phyloP scores from a whole-genome alignment of 2,329 filamentous ascomycete species.

The Pseudocercospora cruenta region DNA sequence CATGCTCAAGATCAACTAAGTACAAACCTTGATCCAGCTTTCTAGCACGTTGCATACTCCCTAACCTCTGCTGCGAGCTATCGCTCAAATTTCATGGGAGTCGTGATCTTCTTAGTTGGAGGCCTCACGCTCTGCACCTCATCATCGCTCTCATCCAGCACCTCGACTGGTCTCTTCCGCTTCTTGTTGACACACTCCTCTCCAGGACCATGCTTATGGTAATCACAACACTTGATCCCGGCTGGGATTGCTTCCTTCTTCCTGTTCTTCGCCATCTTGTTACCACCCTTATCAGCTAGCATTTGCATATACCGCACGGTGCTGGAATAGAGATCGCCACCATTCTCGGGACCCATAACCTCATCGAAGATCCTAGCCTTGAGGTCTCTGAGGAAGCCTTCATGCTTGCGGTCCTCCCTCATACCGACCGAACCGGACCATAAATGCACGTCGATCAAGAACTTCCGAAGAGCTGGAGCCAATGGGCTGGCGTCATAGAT shows the following conservation, averaged over 20 bases:
- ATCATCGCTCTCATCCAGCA: not conserved
- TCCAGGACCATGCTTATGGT: not conserved
- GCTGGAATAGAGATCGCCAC: not conserved
- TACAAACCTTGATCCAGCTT: not conserved
- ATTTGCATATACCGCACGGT: not conserved
- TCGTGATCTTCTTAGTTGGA: not conserved
- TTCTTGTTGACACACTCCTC: conserved; percentile 9
- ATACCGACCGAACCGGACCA: not conserved
- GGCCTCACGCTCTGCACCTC: not conserved
- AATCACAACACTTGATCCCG: conserved; percentile 2
- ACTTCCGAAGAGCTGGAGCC: not conserved
- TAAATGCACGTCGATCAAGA: conserved; percentile 1
- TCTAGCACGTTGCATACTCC: not conserved
- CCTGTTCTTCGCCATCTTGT: not conserved
- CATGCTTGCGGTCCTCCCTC: not conserved
- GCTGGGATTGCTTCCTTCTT: not conserved
- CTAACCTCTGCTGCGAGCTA: not conserved
- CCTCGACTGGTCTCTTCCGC: conserved; percentile 2
- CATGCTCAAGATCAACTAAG: not conserved
- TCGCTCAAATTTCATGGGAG: not conserved
- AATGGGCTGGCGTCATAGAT: not conserved
- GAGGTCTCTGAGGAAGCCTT: not conserved
- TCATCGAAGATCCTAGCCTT: not conserved
- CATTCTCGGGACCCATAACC: not conserved
- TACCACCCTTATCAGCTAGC: not conserved